phyloP scores from a whole-genome alignment of 495 filamentous ascomycete species.

The Podospora tetraspora region DNA sequence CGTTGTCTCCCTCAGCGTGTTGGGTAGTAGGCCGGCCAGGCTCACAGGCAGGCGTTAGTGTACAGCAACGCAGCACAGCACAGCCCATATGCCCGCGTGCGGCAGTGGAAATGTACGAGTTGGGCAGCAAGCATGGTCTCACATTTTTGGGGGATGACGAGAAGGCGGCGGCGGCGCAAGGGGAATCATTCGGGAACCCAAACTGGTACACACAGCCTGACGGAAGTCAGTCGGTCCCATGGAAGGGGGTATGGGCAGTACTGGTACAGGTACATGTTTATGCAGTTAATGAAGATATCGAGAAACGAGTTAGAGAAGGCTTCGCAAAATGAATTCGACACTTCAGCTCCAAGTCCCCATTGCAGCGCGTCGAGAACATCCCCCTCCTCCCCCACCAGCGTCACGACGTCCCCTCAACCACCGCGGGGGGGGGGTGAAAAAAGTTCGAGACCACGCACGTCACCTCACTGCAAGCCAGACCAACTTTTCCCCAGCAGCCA shows the following conservation, averaged over 20 bases:
- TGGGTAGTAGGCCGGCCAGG: neutral
- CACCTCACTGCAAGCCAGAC: neutral
- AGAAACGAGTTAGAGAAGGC: constrained; percentile 1
- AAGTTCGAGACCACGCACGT: neutral
- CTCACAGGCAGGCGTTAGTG: neutral
- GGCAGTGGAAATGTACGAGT: neutral
- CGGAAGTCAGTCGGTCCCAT: neutral
- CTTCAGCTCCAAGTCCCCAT: neutral
- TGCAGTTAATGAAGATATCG: constrained; percentile 15
- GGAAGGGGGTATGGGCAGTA: neutral
- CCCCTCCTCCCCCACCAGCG: neutral
- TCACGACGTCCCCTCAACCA: neutral
- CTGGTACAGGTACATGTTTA: constrained; percentile 7
- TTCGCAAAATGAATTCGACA: neutral
- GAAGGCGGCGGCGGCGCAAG: neutral
- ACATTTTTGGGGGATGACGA: neutral
- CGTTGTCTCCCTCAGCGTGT: neutral
- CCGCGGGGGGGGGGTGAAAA: neutral
- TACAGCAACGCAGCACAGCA: neutral
- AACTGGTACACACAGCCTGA: neutral
- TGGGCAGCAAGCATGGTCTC: neutral
- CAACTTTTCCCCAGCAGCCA: neutral
- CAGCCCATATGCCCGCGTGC: neutral
- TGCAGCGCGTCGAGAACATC: neutral
- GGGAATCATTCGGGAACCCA: neutral